A percentile compares a stretch with the other conserved stretches of the same genome.
phyloP scores from a whole-genome alignment of 169 alveolate species.

The Plasmodium billcollinsi region DNA sequence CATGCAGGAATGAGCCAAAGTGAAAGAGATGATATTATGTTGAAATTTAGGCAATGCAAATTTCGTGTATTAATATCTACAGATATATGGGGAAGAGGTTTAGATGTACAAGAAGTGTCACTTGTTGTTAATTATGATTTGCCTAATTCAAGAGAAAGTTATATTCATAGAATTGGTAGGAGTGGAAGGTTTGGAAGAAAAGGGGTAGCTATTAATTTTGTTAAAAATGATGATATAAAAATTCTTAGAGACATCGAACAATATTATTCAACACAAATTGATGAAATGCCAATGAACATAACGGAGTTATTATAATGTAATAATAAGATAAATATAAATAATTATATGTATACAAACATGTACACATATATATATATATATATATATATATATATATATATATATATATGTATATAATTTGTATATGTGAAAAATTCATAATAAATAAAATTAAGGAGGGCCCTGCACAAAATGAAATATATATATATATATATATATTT shows the following conservation, averaged over 20 bases:
- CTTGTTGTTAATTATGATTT: slow-evolving; percentile 99
- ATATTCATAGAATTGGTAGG: slow-evolving; percentile 99
- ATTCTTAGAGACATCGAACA: slow-evolving; percentile 96
- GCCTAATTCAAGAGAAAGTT: slow-evolving; percentile 97
- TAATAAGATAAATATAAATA: neutral
- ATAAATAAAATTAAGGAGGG: no score
- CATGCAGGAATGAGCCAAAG: slow-evolving; percentile 99
- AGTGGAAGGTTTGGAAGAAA: slow-evolving; percentile 99
- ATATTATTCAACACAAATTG: slow-evolving; percentile 99
- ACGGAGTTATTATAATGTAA: slow-evolving; percentile 83
- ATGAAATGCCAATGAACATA: slow-evolving; percentile 99
- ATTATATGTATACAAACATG: no score
- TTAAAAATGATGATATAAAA: slow-evolving; percentile 95
- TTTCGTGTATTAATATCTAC: slow-evolving; percentile 99
- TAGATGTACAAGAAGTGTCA: slow-evolving; percentile 98
- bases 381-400: no score
- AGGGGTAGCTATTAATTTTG: slow-evolving; percentile 99
- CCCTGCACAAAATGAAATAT: no score
- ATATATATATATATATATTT: no score
- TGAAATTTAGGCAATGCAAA: slow-evolving; percentile 98
- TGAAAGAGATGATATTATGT: slow-evolving; percentile 97
- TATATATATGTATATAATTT: no score
- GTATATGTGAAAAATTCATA: no score
- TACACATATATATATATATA: no score
- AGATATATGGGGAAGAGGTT: slow-evolving; percentile 99